A percentile compares a stretch with the other conserved stretches of the same genome.
Conservation (phyloP, 108 stramenopile species). For the Skeletonema grethae region DNA sequence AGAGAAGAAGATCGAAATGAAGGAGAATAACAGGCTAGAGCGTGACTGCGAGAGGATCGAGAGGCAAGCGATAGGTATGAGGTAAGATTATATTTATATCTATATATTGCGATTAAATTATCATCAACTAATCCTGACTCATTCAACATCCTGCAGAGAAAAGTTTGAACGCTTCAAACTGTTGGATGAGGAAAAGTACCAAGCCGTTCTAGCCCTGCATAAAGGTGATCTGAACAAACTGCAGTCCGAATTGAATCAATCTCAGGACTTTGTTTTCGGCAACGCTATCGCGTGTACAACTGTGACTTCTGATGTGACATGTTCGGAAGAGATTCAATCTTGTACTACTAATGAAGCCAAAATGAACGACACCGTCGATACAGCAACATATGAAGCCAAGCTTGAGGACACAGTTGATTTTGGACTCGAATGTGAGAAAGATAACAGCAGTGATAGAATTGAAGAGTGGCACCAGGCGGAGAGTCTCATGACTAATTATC, state of each 20-base stretch:
- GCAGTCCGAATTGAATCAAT: conserved; percentile 31
- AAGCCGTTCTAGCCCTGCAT: conserved; percentile 29
- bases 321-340: conserved; percentile 3
- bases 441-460: conserved; percentile 17
- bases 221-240: conserved; percentile 40
- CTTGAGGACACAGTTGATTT: not conserved
- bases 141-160: conserved; percentile 2
- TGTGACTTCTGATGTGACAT: conserved; percentile 26
- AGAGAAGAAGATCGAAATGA: conserved; percentile 14
- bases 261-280: conserved; percentile 41
- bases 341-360: conserved; percentile 6
- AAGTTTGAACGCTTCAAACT: conserved; percentile 50
- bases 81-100: not conserved
- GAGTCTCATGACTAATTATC: conserved; percentile 39
- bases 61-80: conserved; percentile 40
- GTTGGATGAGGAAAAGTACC: conserved; percentile 46
- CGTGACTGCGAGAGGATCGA: conserved; percentile 51
- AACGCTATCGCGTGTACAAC: conserved; percentile 29
- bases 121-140: not conserved
- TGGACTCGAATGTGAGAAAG: not conserved
- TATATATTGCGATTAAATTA: not conserved
- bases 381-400: not conserved
- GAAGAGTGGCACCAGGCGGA: conserved; percentile 53
- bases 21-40: conserved; percentile 40
- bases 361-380: not conserved